Conservation (phyloP, 176 grass and related monocot species). For the Oryza punctata region DNA sequence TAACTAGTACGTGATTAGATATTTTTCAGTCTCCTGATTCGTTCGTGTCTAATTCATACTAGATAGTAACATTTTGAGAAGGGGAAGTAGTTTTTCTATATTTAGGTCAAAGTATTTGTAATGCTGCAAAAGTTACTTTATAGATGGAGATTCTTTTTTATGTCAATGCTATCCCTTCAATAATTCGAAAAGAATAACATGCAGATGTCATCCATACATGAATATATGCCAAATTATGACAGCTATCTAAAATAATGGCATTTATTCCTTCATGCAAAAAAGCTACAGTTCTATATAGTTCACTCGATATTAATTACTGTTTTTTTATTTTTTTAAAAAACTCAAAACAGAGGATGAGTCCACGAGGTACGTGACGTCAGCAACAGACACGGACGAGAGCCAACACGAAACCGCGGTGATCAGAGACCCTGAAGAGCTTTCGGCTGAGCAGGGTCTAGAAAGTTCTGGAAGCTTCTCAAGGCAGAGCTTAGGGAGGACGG, state of each 20-base stretch:
- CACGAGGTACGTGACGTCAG: constrained; percentile 11
- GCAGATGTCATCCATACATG: neutral
- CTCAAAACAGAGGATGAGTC: constrained; percentile 57
- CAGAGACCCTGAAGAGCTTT: constrained; percentile 25
- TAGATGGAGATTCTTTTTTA: too few relatives aligned
- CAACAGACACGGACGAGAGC: constrained; percentile 34
- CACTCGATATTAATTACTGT: neutral
- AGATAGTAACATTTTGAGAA: too few relatives aligned
- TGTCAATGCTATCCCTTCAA: too few relatives aligned
- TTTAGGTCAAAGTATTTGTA: too few relatives aligned
- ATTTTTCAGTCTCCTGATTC: too few relatives aligned
- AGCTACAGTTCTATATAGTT: neutral
- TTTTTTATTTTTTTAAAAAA: neutral
- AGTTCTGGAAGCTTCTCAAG: constrained; percentile 33
- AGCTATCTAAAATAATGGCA: neutral
- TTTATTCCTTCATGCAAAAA: neutral
- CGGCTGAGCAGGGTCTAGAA: constrained; percentile 35
- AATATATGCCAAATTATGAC: constrained; percentile 7
- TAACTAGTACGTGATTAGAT: too few relatives aligned
- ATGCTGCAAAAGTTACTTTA: too few relatives aligned
- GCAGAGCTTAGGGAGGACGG: constrained; percentile 45
- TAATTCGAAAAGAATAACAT: neutral
- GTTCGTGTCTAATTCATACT: too few relatives aligned
- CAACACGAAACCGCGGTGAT: neutral
- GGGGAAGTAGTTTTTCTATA: too few relatives aligned